These are phyloP conservation scores for Mortierella sp. DNA, from an alignment of 371 early-diverging fungal species.

Conservation along the genomic window DNA sequence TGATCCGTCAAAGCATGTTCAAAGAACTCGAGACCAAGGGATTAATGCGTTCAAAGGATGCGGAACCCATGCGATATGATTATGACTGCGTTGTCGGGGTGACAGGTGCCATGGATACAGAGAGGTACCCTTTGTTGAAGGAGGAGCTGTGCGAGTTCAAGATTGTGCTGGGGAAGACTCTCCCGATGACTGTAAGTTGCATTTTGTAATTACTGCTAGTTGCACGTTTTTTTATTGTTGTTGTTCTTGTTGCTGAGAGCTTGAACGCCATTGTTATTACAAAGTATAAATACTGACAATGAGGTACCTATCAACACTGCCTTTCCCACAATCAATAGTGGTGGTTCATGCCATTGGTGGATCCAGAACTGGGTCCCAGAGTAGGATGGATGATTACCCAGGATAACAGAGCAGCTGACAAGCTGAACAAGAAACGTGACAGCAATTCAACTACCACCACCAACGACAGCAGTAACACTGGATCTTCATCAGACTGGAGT, in stretches of 20 bases:
- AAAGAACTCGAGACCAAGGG: neutral
- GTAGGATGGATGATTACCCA: conserved; percentile 24
- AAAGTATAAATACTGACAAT: neutral
- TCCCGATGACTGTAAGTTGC: conserved; percentile 22
- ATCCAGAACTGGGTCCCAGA: conserved; percentile 4
- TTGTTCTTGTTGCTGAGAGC: neutral
- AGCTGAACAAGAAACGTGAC: neutral
- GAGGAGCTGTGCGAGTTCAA: conserved; percentile 24
- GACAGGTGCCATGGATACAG: conserved; percentile 11
- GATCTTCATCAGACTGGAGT: conserved; percentile 16
- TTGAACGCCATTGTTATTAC: neutral
- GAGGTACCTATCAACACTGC: neutral
- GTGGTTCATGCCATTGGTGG: conserved; percentile 25
- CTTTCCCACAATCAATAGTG: neutral
- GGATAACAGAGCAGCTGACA: neutral
- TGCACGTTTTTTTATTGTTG: neutral
- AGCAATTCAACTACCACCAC: neutral
- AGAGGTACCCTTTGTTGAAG: conserved; percentile 11
- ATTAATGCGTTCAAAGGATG: neutral
- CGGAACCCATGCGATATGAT: neutral
- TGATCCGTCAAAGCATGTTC: conserved; percentile 19
- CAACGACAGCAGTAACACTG: neutral
- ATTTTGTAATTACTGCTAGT: too few relatives aligned
- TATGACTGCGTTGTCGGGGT: conserved; percentile 34
- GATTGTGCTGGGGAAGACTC: conserved; percentile 11